Conservation (phyloP, 2,329 filamentous ascomycete species). For the Hymenoscyphus scutula region DNA sequence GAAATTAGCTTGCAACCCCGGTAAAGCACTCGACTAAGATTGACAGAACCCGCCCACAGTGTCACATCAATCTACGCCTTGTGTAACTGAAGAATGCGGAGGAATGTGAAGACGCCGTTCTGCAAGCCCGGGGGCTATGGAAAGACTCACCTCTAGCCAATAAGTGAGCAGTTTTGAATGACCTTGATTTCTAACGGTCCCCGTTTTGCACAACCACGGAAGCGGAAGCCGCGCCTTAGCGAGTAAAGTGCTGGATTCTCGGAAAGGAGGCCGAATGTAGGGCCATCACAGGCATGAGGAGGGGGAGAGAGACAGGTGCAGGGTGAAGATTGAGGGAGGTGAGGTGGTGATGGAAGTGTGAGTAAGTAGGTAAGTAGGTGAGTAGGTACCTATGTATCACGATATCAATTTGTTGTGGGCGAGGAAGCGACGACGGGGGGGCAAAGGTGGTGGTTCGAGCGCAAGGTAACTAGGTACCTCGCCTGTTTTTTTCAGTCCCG, state of each 20-base stretch:
- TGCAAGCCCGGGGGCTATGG: constrained; percentile 13
- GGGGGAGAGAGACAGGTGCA: not conserved
- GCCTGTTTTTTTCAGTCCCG: not conserved
- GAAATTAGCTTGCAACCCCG: constrained; percentile 18
- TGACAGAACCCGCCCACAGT: constrained; percentile 12
- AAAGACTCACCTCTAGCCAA: constrained; percentile 11
- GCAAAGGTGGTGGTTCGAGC: not conserved
- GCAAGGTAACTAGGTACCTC: not conserved
- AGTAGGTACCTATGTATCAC: not conserved
- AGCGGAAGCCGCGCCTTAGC: constrained; percentile 15
- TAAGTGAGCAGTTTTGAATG: constrained; percentile 2
- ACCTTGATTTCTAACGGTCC: constrained; percentile 9
- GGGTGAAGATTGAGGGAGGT: not conserved
- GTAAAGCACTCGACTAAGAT: constrained; percentile 9
- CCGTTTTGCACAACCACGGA: constrained; percentile 5
- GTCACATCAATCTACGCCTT: constrained; percentile 16
- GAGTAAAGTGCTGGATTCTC: not conserved
- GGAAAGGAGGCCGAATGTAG: not conserved
- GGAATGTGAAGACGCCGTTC: constrained; percentile 1
- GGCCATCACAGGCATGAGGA: not conserved
- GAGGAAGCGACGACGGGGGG: not conserved
- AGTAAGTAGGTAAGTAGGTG: too few relatives aligned
- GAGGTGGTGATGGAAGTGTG: too few relatives aligned
- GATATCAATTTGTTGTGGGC: not conserved
- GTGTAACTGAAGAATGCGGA: constrained; percentile 18